Base-by-base conservation (phyloP, 192 early-diverging fungal genomes). In the Endogone sp. region DNA sequence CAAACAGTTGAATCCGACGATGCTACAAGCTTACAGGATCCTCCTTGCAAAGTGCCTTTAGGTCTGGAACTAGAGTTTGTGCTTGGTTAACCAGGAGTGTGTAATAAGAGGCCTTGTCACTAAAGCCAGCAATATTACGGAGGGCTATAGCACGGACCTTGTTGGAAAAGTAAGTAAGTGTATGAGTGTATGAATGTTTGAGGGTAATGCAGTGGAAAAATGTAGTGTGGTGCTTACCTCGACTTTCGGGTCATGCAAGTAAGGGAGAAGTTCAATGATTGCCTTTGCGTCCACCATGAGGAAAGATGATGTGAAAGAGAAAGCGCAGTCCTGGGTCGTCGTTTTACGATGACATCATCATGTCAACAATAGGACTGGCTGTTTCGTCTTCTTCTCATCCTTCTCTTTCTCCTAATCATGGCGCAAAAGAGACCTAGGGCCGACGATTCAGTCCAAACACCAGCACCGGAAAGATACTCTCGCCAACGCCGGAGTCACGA, bases 81-180 rank as follows among this genome's bases (percentile, higher is more conserved):
- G 83, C 82, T n/a, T 82, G 74, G 62, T 80, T 83, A 63, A 92
- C 71, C 63, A 92, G 78, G 23, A 86, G 75, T 3, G 80, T 69
- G 29, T 88, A 86, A 67, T 88, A 81, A 4, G 89, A 87, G 11
- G 71, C 68, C 0, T 79, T 82, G 24, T 79, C 60, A 3, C 92
- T 90, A 49, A 93, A 89, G 23, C 86, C 86, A 23, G 90, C 83
- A 56, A 94, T 71, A 77, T 94, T 90, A 64, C 91, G 85, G 63
- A 88, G 82, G 6, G 93, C 95, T 66, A 93, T 83, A 64, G 92
- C 83, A 55, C 94, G 85, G 69, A 96, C 83, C 83, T 90, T n/a
- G n/a, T n/a, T n/a, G n/a, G 64, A 62, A 54, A 4, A 23, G 29
- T 30, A 9, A 61, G 62, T 54, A 29, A 49, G 24, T 20, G 26